Conservation (phyloP, 2,329 filamentous ascomycete species). For the Dactylonectria estremocensis region DNA sequence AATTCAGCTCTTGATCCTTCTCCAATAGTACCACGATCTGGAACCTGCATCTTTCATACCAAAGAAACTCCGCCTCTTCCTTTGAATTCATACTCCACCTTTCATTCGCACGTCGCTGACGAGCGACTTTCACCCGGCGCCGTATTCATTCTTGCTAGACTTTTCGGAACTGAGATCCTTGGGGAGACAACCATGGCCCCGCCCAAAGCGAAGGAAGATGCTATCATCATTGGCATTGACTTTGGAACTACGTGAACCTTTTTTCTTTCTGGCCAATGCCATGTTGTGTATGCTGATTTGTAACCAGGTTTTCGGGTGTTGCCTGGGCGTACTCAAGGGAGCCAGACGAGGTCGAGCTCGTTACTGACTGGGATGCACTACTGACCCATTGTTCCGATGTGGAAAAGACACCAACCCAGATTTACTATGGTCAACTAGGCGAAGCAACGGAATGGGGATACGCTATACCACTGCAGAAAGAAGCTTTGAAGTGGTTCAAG, state of each 20-base stretch:
- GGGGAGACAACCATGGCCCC: conserved; percentile 7
- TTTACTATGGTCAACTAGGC: conserved; percentile 30
- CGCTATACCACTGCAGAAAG: conserved; percentile 36
- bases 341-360: conserved; percentile 46
- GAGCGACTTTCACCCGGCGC: background rate
- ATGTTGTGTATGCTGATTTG: background rate
- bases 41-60: no score
- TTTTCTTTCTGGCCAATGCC: background rate
- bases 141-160: no score
- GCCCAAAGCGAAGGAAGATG: conserved; percentile 11
- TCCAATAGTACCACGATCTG: no score
- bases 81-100: no score
- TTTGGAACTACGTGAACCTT: conserved; percentile 62
- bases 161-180: no score
- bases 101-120: no score
- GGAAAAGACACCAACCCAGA: conserved; percentile 51
- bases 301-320: conserved; percentile 56
- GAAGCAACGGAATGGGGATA: conserved; percentile 51
- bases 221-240: conserved; percentile 59
- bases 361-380: conserved; percentile 51
- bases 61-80: no score
- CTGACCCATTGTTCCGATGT: conserved; percentile 45
- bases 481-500: conserved; percentile 59
- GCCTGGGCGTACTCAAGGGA: conserved; percentile 55
- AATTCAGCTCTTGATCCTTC: no score